Evolutionary conservation across 768 basidiomycete genomes (phyloP), one percentile per base, ranked within the genome.

Genomic region (Trametes gibbosa): DNA sequence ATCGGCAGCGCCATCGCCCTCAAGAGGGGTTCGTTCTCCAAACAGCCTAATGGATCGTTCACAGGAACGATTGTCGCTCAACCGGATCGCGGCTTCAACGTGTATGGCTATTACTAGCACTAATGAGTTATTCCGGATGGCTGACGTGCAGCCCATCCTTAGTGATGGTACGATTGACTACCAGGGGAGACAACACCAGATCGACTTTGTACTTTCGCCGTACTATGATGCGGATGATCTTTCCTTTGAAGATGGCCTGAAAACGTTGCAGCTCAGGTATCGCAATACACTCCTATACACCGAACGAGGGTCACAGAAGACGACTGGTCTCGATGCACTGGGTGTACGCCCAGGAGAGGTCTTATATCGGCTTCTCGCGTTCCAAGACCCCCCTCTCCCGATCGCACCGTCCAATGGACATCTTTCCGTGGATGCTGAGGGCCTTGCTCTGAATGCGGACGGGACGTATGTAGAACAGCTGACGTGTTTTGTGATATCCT

Each of bases 1-100:
- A 77, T 86, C 19, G 85, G 85, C 17, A 84, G 84, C 53, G 84
- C 83, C 1, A 84, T 86, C 21, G 78, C 83, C 1, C 61, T 87
- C 56, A 80, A 85, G 69, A 73, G 61, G 5, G 78, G 79, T 3
- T 76, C 82, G 1, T 85, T 80, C 74, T 66, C 63, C 21, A 52
- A 65, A 42, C 48, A 56, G 4, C 47, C 59, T 1, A 62, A 79
- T 58, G 81, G 79, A 1, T 70, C 69, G 2, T 84, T 76, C 65
- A 69, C 72, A 2, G 84, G 84, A 10, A 81, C 79, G 1, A 66
- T 85, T 27, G 64, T 82, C n/a, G 78, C 77, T 0, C 82, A 83
- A 58, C 82, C 83, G 10, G 84, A 86, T 64, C 74, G 84, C n/a
- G 84, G 84, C 8, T 84, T 75, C 67, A 85, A 84, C 61, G 75